These are phyloP conservation scores for Drechslera avenae DNA, from an alignment of 2,329 filamentous ascomycete species.

Conservation along the genomic window DNA sequence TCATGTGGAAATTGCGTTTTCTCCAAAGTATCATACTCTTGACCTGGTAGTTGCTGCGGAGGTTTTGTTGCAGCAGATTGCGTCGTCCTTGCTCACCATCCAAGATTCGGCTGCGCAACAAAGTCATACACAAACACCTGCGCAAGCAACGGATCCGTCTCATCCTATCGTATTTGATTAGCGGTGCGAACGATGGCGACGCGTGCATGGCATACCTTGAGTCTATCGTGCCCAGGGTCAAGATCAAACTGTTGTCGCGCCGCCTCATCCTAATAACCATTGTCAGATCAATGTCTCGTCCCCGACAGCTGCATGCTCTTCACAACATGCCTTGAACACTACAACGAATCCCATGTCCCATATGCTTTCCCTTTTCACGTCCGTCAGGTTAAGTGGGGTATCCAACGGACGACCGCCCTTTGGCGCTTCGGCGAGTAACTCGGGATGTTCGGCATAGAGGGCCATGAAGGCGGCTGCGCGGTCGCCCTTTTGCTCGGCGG, in stretches of 20 bases:
- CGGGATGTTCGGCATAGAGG: conserved; percentile 26
- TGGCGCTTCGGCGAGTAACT: conserved; percentile 21
- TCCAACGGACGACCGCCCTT: conserved; percentile 29
- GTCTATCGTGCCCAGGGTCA: conserved; percentile 27
- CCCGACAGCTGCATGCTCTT: background rate
- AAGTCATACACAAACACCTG: conserved; percentile 40
- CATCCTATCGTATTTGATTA: conserved; percentile 15
- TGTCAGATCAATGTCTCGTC: background rate
- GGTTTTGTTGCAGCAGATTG: too few species aligned
- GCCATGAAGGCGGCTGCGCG: conserved; percentile 30
- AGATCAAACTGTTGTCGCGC: conserved; percentile 30
- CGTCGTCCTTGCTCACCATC: conserved; percentile 20
- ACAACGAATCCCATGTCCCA: conserved; percentile 38
- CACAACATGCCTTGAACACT: conserved; percentile 29
- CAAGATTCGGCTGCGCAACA: conserved; percentile 29
- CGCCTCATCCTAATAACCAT: conserved; percentile 19
- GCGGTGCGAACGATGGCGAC: background rate
- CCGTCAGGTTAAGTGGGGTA: conserved; percentile 28
- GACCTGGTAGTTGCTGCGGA: too few species aligned
- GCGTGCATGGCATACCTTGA: conserved; percentile 24
- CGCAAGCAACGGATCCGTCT: conserved; percentile 34
- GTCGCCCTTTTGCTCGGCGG: conserved; percentile 25
- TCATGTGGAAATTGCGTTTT: too few species aligned
- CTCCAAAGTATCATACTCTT: too few species aligned
- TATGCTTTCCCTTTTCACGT: conserved; percentile 27